Base-by-base conservation (phyloP, 345 rosid species). In the Turritis glabra region DNA sequence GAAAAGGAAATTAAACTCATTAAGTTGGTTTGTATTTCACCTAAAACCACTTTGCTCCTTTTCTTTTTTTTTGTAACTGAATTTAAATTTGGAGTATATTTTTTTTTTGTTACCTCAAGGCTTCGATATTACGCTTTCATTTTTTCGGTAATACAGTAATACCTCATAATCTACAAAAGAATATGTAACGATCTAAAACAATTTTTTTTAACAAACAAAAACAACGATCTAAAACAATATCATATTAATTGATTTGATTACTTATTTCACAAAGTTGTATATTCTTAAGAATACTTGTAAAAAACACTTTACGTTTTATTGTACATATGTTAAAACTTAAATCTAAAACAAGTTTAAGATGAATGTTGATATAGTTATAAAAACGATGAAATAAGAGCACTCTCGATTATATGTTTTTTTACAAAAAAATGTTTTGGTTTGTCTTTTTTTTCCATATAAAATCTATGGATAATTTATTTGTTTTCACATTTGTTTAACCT, bases 1-100 rank as follows among this genome's bases (percentile, higher is more conserved):
- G 29, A 51, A 40, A 51, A 29, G 68, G 69, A 52, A 67, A 7
- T 67, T 51, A 32, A 69, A 38, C 37, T 60, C 48, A 12, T 52
- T 69, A 70, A 50, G 73, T 65, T 76, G 79, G 79, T 69, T 67
- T 69, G 64, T 76, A 76, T 76, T 76, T 53, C 52, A 61, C 79
- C 61, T 22, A 52, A 60, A 68, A 69, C 79, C 74, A 52, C 35
- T 68, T 41, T 60, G 69, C 62, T 76, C 69, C 69, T 13, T 66
- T 52, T 54, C 19, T 29, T 29, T 7, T 15, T 5, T 51, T 29
- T 17, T 76, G 74, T 76, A 68, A 76, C 57, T 61, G 22, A 23
- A 60, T 30, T 68, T 68, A 15, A 8, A 30, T 61, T 68, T 69
- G 64, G 79, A 68, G 67, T 75, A 51, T 29, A 68, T 50, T 75